Evolutionary conservation across 768 basidiomycete species (phyloP).

Genomic region (Pleurotus citrinopileatus): DNA sequence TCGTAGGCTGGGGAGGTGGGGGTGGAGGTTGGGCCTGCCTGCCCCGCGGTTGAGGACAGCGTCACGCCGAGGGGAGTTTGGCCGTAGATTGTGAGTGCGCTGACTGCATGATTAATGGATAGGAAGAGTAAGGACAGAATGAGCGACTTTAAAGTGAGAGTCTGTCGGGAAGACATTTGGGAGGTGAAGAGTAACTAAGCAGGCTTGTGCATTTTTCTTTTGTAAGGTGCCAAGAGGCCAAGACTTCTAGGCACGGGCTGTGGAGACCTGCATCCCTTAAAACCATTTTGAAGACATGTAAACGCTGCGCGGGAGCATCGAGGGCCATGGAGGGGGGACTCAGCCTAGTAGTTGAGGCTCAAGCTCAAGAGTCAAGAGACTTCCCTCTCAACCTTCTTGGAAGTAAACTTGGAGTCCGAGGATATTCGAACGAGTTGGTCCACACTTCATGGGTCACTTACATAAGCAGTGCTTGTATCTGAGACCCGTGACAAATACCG

Average conservation of each 20-base stretch:
- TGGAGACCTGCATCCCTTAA: too few relatives aligned
- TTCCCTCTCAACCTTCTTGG: too few relatives aligned
- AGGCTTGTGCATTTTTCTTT: conserved; percentile 4
- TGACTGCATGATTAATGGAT: conserved; percentile 1
- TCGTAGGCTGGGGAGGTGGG: conserved; percentile 10
- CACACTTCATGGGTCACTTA: too few relatives aligned
- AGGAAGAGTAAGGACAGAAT: conserved; percentile 7
- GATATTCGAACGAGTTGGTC: too few relatives aligned
- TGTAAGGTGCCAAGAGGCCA: conserved; percentile 7
- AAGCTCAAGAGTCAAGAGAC: too few relatives aligned
- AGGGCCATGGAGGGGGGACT: too few relatives aligned
- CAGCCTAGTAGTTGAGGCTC: too few relatives aligned
- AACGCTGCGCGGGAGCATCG: too few relatives aligned
- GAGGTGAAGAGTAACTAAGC: not conserved
- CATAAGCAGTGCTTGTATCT: too few relatives aligned
- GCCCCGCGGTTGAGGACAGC: not conserved
- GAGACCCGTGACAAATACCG: too few relatives aligned
- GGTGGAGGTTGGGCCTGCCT: not conserved
- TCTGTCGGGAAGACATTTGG: not conserved
- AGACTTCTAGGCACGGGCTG: not conserved
- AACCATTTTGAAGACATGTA: too few relatives aligned
- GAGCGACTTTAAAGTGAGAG: conserved; percentile 4
- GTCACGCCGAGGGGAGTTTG: conserved; percentile 6
- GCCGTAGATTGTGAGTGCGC: conserved; percentile 7
- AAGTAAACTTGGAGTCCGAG: too few relatives aligned